A percentile compares a stretch with the other conserved stretches of the same genome.
These are phyloP conservation scores for Chytriomyces sp. DNA, from an alignment of 192 early-diverging fungal genomes.

Conservation along the genomic window DNA sequence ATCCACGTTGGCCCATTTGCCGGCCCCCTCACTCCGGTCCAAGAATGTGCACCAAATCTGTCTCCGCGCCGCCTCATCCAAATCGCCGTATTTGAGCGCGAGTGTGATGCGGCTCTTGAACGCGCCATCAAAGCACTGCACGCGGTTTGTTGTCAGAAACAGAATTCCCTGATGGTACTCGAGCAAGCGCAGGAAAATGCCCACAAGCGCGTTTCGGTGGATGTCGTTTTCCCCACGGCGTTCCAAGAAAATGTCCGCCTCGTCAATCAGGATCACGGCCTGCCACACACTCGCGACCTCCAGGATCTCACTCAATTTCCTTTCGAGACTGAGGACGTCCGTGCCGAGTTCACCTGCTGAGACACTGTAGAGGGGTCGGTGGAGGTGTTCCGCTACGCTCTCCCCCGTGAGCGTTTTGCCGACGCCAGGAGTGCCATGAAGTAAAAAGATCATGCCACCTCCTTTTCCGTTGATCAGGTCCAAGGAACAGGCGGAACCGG, in stretches of 20 bases:
- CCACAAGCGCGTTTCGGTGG: slow-evolving; percentile 24
- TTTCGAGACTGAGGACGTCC: slow-evolving; percentile 11
- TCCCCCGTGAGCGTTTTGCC: slow-evolving; percentile 33
- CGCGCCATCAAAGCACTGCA: slow-evolving; percentile 29
- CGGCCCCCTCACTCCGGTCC: slow-evolving; percentile 14
- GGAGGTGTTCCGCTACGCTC: slow-evolving; percentile 21
- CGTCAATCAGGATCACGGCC: slow-evolving; percentile 27
- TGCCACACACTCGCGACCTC: slow-evolving; percentile 14
- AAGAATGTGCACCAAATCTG: slow-evolving; percentile 30
- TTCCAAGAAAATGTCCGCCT: slow-evolving; percentile 33
- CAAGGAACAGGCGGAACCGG: not conserved
- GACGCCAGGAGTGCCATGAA: slow-evolving; percentile 20
- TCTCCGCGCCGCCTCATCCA: slow-evolving; percentile 8
- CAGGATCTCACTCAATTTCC: slow-evolving; percentile 14
- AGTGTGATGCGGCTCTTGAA: slow-evolving; percentile 24
- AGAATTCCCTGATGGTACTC: slow-evolving; percentile 36
- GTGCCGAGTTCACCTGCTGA: slow-evolving; percentile 27
- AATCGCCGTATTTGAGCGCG: slow-evolving; percentile 17
- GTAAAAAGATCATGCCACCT: slow-evolving; percentile 20
- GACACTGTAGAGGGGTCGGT: slow-evolving; percentile 25
- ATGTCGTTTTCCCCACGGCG: slow-evolving; percentile 22
- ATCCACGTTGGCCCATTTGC: slow-evolving; percentile 14
- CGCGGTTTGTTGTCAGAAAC: slow-evolving; percentile 39
- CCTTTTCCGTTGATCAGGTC: slow-evolving; percentile 29
- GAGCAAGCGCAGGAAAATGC: slow-evolving; percentile 31